Evolutionary conservation across 1,284 basidiomycete genomes (phyloP), one percentile per base, ranked within the genome.

Genomic region (Lignosus rhinocerotis): DNA sequence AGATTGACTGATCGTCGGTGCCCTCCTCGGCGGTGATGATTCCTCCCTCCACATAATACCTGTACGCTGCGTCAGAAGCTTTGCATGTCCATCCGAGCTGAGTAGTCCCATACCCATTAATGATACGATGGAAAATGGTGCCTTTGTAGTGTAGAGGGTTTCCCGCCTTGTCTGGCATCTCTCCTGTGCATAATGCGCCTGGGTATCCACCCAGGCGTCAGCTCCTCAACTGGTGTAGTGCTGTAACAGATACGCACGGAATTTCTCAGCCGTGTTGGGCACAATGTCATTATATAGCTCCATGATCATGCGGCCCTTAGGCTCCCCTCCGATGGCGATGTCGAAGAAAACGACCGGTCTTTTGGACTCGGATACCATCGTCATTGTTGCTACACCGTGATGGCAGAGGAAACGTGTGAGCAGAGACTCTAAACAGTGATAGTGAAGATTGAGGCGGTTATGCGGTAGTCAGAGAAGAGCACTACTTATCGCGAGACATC

Each of bases 1-100:
- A 95, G 77, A 96, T 95, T 36, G 93, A 94, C 76, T 94, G 92
- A 52, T 93, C 93, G 46, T 95, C 96, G 32, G 93, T 96, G 53
- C 94, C 94, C 55, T 69, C 65, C 9, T 63, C 67, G 17, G 72
- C 73, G 9, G 78, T 79, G 67, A 80, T 81, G 67, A 78, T 75
- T 56, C 76, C 78, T 57, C 79, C 80, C 63, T 81, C 78, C 54
- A 76, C 71, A 78, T 80, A 79, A 66, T 79, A 79, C 19, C 78
- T 80, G 56, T 17, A 25, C 6, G 16, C 17, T 25, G 5, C 10
- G 21, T 44, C 14, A 48, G 45, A 31, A 45, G 56, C 46, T 25
- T n/a, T n/a, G 11, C 25, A 17, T 42, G 48, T n/a, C 30, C 19
- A 30, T 25, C 0, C 6, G 2, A 25, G 25, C 25, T 25, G 2